Evolutionary conservation across 164 flowering plant genomes (phyloP).

Genomic region (Magnolia officinalis): DNA sequence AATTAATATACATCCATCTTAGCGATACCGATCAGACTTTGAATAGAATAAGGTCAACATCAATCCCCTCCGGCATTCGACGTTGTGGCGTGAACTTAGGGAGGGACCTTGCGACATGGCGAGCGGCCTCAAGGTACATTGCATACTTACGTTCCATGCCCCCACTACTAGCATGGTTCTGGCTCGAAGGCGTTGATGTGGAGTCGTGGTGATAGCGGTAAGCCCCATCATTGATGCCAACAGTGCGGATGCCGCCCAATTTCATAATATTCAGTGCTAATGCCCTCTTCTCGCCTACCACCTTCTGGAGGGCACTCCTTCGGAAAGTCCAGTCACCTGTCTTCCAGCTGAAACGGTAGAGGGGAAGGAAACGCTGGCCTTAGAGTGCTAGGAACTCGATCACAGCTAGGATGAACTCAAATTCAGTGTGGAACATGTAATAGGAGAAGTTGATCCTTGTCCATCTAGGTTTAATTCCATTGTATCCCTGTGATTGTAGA

Average conservation of each 20-base stretch:
- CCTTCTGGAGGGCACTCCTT: slow-evolving; percentile 20
- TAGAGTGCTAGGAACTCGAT: slow-evolving; percentile 63
- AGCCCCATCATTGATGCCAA: not conserved
- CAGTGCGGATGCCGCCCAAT: slow-evolving; percentile 2
- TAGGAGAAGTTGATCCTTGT: slow-evolving; percentile 80
- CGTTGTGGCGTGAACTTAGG: slow-evolving; percentile 50
- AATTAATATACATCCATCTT: not conserved
- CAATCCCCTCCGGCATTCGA: slow-evolving; percentile 35
- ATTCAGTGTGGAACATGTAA: slow-evolving; percentile 64
- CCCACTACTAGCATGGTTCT: not conserved
- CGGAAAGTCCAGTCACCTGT: slow-evolving; percentile 61
- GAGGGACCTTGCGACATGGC: slow-evolving; percentile 36
- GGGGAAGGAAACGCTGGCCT: slow-evolving; percentile 73
- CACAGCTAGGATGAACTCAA: slow-evolving; percentile 65
- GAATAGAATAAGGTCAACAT: slow-evolving; percentile 34
- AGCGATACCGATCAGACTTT: slow-evolving; percentile 25
- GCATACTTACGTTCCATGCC: slow-evolving; percentile 19
- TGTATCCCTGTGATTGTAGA: slow-evolving; percentile 49
- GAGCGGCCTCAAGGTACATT: slow-evolving; percentile 45
- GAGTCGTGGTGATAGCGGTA: not conserved
- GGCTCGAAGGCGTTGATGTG: not conserved
- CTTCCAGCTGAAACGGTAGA: slow-evolving; percentile 59
- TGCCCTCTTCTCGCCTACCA: slow-evolving; percentile 6
- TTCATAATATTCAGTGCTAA: not conserved
- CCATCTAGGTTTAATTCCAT: slow-evolving; percentile 86